Percentiles rank a stretch among this genome's conserved stretches.
These are phyloP conservation scores for Incumbomyces delicatus DNA, from an alignment of 2,329 filamentous ascomycete species.

Conservation along the genomic window DNA sequence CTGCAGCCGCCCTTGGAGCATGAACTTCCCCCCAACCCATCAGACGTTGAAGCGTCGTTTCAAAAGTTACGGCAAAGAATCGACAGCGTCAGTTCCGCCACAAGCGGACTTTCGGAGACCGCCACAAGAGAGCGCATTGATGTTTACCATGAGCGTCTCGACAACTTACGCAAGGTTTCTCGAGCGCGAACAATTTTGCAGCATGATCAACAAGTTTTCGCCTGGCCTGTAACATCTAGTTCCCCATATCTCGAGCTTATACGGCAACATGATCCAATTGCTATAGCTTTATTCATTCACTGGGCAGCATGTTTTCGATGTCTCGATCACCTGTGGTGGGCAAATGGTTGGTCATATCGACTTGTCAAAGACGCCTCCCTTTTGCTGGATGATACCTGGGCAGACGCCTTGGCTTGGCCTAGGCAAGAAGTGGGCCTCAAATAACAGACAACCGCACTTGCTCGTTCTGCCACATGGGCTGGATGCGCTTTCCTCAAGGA, in stretches of 20 bases:
- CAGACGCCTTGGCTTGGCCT: constrained; percentile 16
- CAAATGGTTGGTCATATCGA: constrained; percentile 19
- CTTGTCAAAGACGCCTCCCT: constrained; percentile 18
- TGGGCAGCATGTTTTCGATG: constrained; percentile 19
- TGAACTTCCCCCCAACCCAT: constrained; percentile 16
- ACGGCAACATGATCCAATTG: constrained; percentile 15
- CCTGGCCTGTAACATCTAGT: constrained; percentile 17
- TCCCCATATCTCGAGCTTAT: constrained; percentile 16
- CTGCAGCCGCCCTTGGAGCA: constrained; percentile 13
- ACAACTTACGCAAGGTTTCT: constrained; percentile 13
- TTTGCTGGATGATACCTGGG: constrained; percentile 16
- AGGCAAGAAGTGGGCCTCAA: constrained; percentile 16
- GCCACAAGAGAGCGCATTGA: constrained; percentile 1
- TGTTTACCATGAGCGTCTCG: constrained; percentile 14
- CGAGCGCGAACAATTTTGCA: constrained; percentile 19
- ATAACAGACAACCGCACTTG: constrained; percentile 3
- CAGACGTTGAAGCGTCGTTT: constrained; percentile 16
- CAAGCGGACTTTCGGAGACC: neutral
- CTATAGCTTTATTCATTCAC: constrained; percentile 18
- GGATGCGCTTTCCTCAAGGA: no score
- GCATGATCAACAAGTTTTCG: constrained; percentile 21
- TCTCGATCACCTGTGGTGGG: constrained; percentile 23
- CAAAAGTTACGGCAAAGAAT: constrained; percentile 10
- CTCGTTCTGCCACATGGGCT: neutral
- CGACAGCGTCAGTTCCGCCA: neutral